Evolutionary conservation across 2,329 filamentous ascomycete species (phyloP).

Genomic region (Balansia obtecta): DNA sequence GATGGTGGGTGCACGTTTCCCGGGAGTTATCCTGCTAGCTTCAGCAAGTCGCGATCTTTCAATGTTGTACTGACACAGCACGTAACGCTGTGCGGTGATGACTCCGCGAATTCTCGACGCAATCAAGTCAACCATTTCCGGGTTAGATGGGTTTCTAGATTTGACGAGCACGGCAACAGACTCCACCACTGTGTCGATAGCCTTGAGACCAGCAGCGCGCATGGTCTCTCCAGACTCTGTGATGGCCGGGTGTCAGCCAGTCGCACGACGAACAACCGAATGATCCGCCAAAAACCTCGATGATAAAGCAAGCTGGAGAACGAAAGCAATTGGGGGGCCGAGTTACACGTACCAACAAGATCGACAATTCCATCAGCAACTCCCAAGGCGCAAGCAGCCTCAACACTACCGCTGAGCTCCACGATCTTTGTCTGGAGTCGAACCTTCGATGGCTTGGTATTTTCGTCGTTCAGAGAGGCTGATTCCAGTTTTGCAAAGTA

Average conservation of each 20-base stretch:
- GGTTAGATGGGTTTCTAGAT: slow-evolving; percentile 71
- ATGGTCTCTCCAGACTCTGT: slow-evolving; percentile 96
- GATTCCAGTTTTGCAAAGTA: slow-evolving; percentile 75
- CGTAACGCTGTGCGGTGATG: slow-evolving; percentile 87
- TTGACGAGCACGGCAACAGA: slow-evolving; percentile 86
- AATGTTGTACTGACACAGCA: slow-evolving; percentile 95
- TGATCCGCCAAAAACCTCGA: too few species aligned
- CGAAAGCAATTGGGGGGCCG: too few species aligned
- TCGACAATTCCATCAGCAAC: slow-evolving; percentile 97
- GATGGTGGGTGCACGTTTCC: slow-evolving; percentile 84
- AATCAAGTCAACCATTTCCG: slow-evolving; percentile 71
- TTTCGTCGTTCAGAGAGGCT: slow-evolving; percentile 27
- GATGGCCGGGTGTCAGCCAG: slow-evolving; percentile 8
- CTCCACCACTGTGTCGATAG: slow-evolving; percentile 86
- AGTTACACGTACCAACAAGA: slow-evolving; percentile 61
- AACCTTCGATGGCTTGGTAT: slow-evolving; percentile 21
- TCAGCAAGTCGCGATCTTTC: slow-evolving; percentile 52
- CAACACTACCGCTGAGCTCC: slow-evolving; percentile 90
- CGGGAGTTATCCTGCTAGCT: slow-evolving; percentile 72
- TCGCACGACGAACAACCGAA: background rate
- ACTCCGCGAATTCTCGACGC: slow-evolving; percentile 80
- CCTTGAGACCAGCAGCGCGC: slow-evolving; percentile 85
- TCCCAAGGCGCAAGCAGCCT: slow-evolving; percentile 88
- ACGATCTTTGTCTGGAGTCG: slow-evolving; percentile 79
- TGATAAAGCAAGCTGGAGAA: too few species aligned